Evolutionary conservation across 2,329 filamentous ascomycete genomes (phyloP).

Genomic region (Stachybotrys chartarum): DNA sequence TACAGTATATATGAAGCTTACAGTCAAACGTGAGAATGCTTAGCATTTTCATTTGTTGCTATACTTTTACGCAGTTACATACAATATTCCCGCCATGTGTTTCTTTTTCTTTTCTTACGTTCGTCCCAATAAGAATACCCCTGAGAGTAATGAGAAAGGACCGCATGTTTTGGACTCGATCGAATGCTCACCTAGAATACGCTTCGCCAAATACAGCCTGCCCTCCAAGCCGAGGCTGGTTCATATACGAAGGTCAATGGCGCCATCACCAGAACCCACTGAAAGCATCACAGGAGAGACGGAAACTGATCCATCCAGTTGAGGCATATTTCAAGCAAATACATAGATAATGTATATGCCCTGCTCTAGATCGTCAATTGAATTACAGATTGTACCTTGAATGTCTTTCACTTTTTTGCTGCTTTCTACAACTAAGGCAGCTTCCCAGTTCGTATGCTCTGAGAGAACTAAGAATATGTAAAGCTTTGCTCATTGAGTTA

Average conservation of each 20-base stretch:
- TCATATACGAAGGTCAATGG: background rate
- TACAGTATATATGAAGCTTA: background rate
- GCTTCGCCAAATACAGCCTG: background rate
- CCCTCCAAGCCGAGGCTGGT: background rate
- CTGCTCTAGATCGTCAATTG: background rate
- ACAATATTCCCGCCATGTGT: background rate
- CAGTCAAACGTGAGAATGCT: background rate
- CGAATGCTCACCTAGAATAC: background rate
- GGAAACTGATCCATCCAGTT: background rate
- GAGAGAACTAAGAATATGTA: background rate
- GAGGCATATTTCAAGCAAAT: background rate
- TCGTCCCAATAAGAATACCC: background rate
- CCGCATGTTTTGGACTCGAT: background rate
- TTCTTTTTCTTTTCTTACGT: background rate
- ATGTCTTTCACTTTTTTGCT: background rate
- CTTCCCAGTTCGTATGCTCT: background rate
- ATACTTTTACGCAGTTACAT: background rate
- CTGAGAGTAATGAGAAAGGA: background rate
- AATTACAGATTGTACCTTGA: background rate
- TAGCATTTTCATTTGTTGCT: background rate
- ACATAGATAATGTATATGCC: background rate
- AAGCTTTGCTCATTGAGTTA: background rate
- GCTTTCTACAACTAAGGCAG: background rate
- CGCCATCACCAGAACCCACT: background rate
- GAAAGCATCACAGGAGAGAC: background rate